Conservation (phyloP, 2,329 filamentous ascomycete genomes). For the Aureobasidium sp. region DNA sequence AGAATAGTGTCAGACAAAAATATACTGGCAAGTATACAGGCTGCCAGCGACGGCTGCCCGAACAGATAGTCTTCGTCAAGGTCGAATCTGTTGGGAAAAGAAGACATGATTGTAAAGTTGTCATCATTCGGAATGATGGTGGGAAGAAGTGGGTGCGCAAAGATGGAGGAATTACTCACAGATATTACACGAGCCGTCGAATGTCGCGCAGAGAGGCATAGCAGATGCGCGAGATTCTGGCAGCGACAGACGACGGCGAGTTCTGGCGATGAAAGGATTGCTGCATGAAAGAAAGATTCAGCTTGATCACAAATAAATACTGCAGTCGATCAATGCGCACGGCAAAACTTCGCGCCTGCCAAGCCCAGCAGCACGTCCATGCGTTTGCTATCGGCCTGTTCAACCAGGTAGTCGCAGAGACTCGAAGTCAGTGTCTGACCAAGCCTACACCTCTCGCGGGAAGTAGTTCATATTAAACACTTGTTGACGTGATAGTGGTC, state of each 20-base stretch:
- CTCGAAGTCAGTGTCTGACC: background rate
- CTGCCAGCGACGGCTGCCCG: slow-evolving; percentile 56
- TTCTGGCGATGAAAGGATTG: background rate
- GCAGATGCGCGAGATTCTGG: background rate
- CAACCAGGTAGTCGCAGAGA: background rate
- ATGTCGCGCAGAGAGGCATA: background rate
- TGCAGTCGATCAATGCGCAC: background rate
- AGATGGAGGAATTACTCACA: slow-evolving; percentile 11
- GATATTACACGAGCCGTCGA: background rate
- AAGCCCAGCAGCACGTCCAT: background rate
- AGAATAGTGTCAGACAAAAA: slow-evolving; percentile 59
- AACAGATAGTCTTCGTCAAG: slow-evolving; percentile 71
- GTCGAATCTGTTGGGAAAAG: slow-evolving; percentile 85
- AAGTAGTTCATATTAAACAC: background rate
- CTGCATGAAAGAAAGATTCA: slow-evolving; percentile 2
- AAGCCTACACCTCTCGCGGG: background rate
- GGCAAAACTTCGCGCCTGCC: slow-evolving; percentile 1
- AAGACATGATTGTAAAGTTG: slow-evolving; percentile 62
- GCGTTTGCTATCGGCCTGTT: background rate
- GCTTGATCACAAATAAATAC: background rate
- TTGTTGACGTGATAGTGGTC: background rate
- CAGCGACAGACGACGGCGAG: background rate
- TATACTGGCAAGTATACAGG: slow-evolving; percentile 90
- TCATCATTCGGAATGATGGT: slow-evolving; percentile 56
- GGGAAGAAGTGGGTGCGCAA: slow-evolving; percentile 2